These are phyloP conservation scores for Arabis hirsuta DNA, from an alignment of 345 rosid species.

Conservation along the genomic window DNA sequence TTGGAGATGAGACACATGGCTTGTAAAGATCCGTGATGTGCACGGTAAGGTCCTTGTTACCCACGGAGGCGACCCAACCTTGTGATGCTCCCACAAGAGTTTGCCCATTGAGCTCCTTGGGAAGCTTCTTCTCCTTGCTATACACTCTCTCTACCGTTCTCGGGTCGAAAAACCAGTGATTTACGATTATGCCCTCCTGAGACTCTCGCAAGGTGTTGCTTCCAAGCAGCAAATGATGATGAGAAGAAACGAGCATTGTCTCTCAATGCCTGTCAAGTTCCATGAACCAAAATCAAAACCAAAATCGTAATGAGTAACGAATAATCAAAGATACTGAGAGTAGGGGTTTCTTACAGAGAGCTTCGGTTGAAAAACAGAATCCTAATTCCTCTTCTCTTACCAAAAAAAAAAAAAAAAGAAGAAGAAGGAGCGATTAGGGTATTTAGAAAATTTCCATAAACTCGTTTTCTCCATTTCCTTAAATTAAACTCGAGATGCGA, in stretches of 20 bases:
- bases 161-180: background rate
- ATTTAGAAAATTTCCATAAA: too few relatives aligned
- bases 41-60: background rate
- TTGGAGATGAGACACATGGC: slow-evolving; percentile 4
- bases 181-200: background rate
- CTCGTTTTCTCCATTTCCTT: too few relatives aligned
- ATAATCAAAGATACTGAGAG: background rate
- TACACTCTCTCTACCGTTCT: background rate
- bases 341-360: too few relatives aligned
- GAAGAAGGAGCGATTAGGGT: too few relatives aligned
- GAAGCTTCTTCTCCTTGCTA: background rate
- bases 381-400: too few relatives aligned
- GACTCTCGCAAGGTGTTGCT: background rate
- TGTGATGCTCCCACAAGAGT: slow-evolving; percentile 4
- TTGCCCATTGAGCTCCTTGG: background rate
- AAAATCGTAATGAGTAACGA: background rate
- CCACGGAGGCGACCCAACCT: slow-evolving; percentile 10
- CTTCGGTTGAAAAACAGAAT: too few relatives aligned
- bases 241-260: slow-evolving; percentile 14
- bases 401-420: too few relatives aligned
- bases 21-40: slow-evolving; percentile 21
- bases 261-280: background rate
- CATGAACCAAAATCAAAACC: background rate
- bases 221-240: background rate
- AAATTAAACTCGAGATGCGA: too few relatives aligned